A percentile compares a stretch with the other conserved stretches of the same genome.
Evolutionary conservation across 2,329 filamentous ascomycete genomes (phyloP).

Genomic region (Teratosphaeria zuluensis): DNA sequence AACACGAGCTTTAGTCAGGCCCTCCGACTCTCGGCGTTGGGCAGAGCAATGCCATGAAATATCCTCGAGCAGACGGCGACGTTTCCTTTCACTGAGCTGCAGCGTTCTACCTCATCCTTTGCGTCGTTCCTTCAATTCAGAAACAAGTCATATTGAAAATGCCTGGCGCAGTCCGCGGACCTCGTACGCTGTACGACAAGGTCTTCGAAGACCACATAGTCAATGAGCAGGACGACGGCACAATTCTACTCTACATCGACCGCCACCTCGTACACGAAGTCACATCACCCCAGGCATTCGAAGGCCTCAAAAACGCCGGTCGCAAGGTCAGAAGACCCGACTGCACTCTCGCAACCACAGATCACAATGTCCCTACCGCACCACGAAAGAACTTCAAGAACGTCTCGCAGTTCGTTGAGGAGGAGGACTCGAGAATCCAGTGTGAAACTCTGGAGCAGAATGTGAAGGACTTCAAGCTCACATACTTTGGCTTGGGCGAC

Average conservation of each 20-base stretch:
- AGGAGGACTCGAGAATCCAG: slow-evolving; percentile 86
- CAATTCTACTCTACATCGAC: slow-evolving; percentile 86
- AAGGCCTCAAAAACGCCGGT: slow-evolving; percentile 81
- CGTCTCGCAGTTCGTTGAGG: slow-evolving; percentile 85
- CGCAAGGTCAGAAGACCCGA: slow-evolving; percentile 73
- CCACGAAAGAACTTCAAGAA: slow-evolving; percentile 90
- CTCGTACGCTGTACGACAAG: slow-evolving; percentile 87
- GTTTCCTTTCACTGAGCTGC: background rate
- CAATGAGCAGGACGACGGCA: slow-evolving; percentile 90
- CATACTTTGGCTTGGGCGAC: slow-evolving; percentile 93
- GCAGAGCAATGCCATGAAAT: background rate
- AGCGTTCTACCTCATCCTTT: background rate
- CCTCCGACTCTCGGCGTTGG: background rate
- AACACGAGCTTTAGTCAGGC: background rate
- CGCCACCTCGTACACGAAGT: slow-evolving; percentile 97
- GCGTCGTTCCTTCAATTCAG: background rate
- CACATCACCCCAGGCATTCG: slow-evolving; percentile 97
- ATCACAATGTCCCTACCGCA: slow-evolving; percentile 92
- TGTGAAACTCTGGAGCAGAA: slow-evolving; percentile 95
- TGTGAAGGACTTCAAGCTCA: slow-evolving; percentile 90
- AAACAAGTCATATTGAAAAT: slow-evolving; percentile 6
- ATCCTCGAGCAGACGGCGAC: background rate
- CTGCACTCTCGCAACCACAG: slow-evolving; percentile 91
- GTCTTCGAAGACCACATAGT: slow-evolving; percentile 91
- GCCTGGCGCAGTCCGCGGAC: slow-evolving; percentile 17